Evolutionary conservation across 129 eudicot genomes (phyloP).

Genomic region (Artemisia annua): DNA sequence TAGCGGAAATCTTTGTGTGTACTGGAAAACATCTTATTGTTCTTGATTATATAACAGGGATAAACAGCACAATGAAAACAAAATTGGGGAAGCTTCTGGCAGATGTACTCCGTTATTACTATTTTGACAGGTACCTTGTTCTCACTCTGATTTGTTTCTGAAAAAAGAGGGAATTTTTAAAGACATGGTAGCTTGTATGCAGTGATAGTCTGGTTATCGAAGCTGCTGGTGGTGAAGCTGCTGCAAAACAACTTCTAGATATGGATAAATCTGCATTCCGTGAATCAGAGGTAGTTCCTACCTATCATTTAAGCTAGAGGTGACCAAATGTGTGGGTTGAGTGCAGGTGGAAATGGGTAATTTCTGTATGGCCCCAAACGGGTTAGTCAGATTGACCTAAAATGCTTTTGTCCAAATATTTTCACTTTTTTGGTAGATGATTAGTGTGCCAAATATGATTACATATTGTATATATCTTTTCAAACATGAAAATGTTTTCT

Average conservation of each 20-base stretch:
- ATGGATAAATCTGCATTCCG: conserved; percentile 67
- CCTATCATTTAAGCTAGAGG: too few relatives aligned
- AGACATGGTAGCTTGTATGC: conserved; percentile 30
- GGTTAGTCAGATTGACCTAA: neutral
- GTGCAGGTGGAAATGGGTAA: neutral
- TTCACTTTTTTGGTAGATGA: neutral
- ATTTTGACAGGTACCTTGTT: conserved; percentile 70
- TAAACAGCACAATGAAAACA: conserved; percentile 62
- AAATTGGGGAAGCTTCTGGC: conserved; percentile 72
- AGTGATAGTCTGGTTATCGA: conserved; percentile 90
- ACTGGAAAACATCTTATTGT: neutral
- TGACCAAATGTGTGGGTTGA: too few relatives aligned
- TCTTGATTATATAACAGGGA: conserved; percentile 45
- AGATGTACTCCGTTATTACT: conserved; percentile 79
- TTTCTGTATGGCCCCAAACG: too few relatives aligned
- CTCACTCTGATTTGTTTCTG: neutral
- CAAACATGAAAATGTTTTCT: neutral
- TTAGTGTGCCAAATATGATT: conserved; percentile 13
- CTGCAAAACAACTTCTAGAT: conserved; percentile 54
- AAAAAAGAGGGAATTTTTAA: conserved; percentile 10
- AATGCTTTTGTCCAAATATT: neutral
- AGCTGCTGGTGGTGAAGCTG: conserved; percentile 78
- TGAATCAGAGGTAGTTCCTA: conserved; percentile 70
- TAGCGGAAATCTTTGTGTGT: neutral
- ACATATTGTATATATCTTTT: neutral